phyloP scores from a whole-genome alignment of 148 eudicot genomes.

The Hydrangea macrophylla region DNA sequence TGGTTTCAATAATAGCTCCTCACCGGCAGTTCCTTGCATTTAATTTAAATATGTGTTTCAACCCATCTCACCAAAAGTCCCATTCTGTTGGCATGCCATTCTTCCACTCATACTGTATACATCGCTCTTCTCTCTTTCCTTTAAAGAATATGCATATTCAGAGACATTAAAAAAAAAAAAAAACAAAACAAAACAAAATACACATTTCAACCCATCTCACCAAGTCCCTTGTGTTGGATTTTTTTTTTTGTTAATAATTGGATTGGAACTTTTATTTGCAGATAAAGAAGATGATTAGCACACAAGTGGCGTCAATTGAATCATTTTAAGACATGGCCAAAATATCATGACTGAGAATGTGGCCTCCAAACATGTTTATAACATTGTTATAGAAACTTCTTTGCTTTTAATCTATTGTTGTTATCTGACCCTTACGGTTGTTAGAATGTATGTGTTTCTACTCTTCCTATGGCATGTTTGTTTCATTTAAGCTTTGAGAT shows the following conservation, averaged over 20 bases:
- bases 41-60: no score
- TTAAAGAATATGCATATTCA: no score
- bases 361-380: slow-evolving; percentile 16
- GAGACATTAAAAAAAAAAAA: no score
- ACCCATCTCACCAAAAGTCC: no score
- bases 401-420: slow-evolving; percentile 9
- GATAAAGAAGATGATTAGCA: slow-evolving; percentile 48
- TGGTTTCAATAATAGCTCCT: no score
- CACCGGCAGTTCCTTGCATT: no score
- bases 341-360: slow-evolving; percentile 6
- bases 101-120: no score
- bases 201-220: no score
- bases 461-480: slow-evolving; percentile 2
- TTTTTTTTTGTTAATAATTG: background rate
- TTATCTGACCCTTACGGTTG: slow-evolving; percentile 8
- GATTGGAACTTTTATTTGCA: slow-evolving; percentile 22
- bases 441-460: background rate
- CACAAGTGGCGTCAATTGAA: slow-evolving; percentile 9
- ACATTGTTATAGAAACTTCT: slow-evolving; percentile 13
- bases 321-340: slow-evolving; percentile 4
- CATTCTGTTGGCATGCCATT: no score
- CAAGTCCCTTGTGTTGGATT: no score
- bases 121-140: no score
- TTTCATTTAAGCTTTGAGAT: slow-evolving; percentile 8
- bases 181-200: no score